Percentiles rank a stretch among this genome's conserved stretches.
These are phyloP conservation scores for Cylindrotheca closterium DNA, from an alignment of 108 stramenopile genomes.

Conservation along the genomic window DNA sequence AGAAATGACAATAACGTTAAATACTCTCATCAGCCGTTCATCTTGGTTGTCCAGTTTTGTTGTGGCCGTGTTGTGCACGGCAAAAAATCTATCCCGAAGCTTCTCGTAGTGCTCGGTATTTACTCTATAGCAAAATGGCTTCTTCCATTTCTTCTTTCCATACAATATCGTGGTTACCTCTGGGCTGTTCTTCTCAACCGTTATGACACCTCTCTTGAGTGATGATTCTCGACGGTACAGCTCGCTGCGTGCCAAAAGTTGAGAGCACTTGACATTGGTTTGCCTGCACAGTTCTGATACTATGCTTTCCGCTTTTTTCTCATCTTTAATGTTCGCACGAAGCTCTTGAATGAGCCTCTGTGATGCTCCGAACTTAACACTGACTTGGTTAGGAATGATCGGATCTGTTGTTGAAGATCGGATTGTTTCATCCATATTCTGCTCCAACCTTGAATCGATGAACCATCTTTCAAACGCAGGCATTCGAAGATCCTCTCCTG, in stretches of 20 bases:
- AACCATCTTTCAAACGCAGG: constrained; percentile 78
- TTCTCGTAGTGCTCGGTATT: constrained; percentile 59
- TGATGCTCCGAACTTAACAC: constrained; percentile 22
- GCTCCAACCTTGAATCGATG: constrained; percentile 69
- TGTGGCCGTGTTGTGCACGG: constrained; percentile 22
- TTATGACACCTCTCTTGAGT: constrained; percentile 45
- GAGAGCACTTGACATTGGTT: constrained; percentile 22
- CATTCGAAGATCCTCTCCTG: constrained; percentile 54
- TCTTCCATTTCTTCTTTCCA: constrained; percentile 50
- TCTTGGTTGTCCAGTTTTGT: neutral
- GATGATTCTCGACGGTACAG: constrained; percentile 27
- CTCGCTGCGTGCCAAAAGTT: constrained; percentile 21
- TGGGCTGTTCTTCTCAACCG: constrained; percentile 25
- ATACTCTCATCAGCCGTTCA: constrained; percentile 32
- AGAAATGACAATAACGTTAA: constrained; percentile 56
- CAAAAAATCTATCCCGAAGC: constrained; percentile 51
- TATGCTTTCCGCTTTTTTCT: constrained; percentile 19
- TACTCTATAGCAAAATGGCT: constrained; percentile 64
- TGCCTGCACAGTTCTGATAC: constrained; percentile 42
- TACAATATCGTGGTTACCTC: constrained; percentile 41
- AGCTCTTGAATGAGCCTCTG: constrained; percentile 34
- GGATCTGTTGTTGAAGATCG: constrained; percentile 35
- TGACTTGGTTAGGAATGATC: constrained; percentile 31
- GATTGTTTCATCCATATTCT: constrained; percentile 35
- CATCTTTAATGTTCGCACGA: constrained; percentile 8